These are phyloP conservation scores for Flammula alnicola DNA, from an alignment of 1,284 basidiomycete genomes.

Conservation along the genomic window DNA sequence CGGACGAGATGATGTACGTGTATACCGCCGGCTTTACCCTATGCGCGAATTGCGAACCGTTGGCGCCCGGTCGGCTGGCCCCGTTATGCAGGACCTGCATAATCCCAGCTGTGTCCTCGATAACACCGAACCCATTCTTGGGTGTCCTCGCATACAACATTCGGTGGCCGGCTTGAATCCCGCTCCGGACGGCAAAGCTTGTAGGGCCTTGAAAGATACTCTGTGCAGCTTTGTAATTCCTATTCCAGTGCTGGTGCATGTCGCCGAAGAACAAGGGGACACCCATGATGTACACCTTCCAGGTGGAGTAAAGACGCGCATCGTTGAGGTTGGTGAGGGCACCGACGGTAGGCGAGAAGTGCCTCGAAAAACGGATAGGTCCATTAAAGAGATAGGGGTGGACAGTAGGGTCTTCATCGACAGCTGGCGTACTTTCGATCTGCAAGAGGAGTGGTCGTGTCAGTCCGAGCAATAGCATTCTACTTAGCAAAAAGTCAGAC, in stretches of 20 bases:
- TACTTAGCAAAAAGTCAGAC: too few relatives aligned
- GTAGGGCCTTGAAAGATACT: conserved; percentile 69
- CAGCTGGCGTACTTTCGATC: conserved; percentile 40
- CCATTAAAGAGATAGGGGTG: conserved; percentile 72
- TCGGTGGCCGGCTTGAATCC: conserved; percentile 71
- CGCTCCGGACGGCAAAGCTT: conserved; percentile 63
- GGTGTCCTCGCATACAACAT: conserved; percentile 75
- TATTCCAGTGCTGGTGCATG: conserved; percentile 68
- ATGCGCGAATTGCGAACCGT: conserved; percentile 37
- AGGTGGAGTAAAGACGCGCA: conserved; percentile 75
- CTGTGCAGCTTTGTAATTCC: conserved; percentile 67
- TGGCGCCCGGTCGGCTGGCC: conserved; percentile 18
- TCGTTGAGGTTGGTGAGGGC: conserved; percentile 62
- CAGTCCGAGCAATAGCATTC: too few relatives aligned
- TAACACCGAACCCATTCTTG: conserved; percentile 63
- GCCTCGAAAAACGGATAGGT: conserved; percentile 70
- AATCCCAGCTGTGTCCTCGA: conserved; percentile 52
- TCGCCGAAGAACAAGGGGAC: conserved; percentile 64
- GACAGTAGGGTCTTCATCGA: conserved; percentile 35
- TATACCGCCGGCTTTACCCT: conserved; percentile 79
- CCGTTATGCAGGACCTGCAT: conserved; percentile 55
- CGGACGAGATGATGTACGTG: conserved; percentile 73
- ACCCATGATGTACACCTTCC: conserved; percentile 75
- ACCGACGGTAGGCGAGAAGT: conserved; percentile 71
- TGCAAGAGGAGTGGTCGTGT: too few relatives aligned